Percentiles rank a stretch among this genome's conserved stretches.
Conservation (phyloP, 768 basidiomycete species). For the Daedaleopsis sinensis region DNA sequence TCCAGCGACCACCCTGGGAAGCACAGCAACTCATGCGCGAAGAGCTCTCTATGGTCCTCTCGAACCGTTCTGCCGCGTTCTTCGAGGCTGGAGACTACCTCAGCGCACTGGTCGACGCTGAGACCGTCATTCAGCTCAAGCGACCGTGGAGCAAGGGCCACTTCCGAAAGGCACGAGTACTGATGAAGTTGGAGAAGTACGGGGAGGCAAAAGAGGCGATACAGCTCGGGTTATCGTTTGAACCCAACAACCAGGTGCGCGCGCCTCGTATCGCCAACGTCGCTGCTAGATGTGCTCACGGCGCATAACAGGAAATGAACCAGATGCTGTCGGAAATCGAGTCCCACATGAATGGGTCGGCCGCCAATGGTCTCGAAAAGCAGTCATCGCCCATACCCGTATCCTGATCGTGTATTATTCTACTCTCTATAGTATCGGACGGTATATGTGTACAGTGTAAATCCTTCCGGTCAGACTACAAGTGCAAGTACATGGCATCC, state of each 20-base stretch:
- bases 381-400: slow-evolving; percentile 19
- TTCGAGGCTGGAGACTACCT: slow-evolving; percentile 76
- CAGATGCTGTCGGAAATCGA: slow-evolving; percentile 25
- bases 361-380: slow-evolving; percentile 5
- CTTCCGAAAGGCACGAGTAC: slow-evolving; percentile 90
- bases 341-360: slow-evolving; percentile 4
- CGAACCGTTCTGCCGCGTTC: slow-evolving; percentile 91
- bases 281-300: background rate
- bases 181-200: slow-evolving; percentile 68
- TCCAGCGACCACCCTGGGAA: slow-evolving; percentile 90
- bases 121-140: slow-evolving; percentile 83
- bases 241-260: slow-evolving; percentile 62
- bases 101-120: slow-evolving; percentile 85
- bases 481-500: background rate
- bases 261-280: background rate
- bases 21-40: slow-evolving; percentile 80
- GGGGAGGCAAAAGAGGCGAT: slow-evolving; percentile 84
- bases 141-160: slow-evolving; percentile 94
- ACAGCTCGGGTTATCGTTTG: slow-evolving; percentile 82
- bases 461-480: slow-evolving; percentile 2
- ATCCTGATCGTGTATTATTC: slow-evolving; percentile 21
- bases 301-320: slow-evolving; percentile 21
- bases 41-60: slow-evolving; percentile 86
- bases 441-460: slow-evolving; percentile 21
- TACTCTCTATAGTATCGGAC: slow-evolving; percentile 16